Conservation (phyloP, 73 alveolate genomes). For the Symbiodinium natans region DNA sequence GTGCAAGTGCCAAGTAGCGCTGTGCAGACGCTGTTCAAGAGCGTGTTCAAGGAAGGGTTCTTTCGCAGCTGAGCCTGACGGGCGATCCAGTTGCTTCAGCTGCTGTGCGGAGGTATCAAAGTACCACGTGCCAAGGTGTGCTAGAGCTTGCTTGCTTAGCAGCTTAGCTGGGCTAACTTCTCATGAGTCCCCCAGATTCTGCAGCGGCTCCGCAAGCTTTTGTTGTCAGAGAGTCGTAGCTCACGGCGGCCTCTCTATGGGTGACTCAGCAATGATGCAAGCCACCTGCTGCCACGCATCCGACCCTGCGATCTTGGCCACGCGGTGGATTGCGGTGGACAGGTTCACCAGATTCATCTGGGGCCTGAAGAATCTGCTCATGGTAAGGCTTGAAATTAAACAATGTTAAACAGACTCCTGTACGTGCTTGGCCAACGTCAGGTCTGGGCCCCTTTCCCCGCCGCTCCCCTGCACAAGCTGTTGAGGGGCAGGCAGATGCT, state of each 20-base stretch:
- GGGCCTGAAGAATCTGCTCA: not conserved
- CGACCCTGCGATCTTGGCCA: constrained; percentile 50
- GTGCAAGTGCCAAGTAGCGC: constrained; percentile 24
- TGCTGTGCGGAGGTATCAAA: not conserved
- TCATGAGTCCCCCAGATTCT: too few relatives aligned
- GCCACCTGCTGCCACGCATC: constrained; percentile 65
- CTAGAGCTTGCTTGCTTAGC: too few relatives aligned
- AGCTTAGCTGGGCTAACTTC: too few relatives aligned
- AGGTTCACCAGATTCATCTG: constrained; percentile 67
- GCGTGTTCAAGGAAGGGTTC: constrained; percentile 28
- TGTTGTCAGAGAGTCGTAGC: too few relatives aligned
- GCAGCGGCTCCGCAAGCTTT: too few relatives aligned
- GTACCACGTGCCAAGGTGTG: too few relatives aligned
- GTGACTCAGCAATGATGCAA: not conserved
- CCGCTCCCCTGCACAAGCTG: not conserved
- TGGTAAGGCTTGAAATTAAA: not conserved
- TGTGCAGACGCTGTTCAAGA: constrained; percentile 80
- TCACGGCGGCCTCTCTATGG: too few relatives aligned
- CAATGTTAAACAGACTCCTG: too few relatives aligned
- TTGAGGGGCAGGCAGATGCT: constrained; percentile 37
- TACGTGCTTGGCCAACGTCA: not conserved
- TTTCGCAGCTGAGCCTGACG: constrained; percentile 61
- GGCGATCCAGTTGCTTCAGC: not conserved
- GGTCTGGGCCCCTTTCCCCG: not conserved
- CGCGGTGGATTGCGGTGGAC: constrained; percentile 59